phyloP scores from a whole-genome alignment of 2,329 filamentous ascomycete genomes.

The Neopestalotiopsis clavispora region DNA sequence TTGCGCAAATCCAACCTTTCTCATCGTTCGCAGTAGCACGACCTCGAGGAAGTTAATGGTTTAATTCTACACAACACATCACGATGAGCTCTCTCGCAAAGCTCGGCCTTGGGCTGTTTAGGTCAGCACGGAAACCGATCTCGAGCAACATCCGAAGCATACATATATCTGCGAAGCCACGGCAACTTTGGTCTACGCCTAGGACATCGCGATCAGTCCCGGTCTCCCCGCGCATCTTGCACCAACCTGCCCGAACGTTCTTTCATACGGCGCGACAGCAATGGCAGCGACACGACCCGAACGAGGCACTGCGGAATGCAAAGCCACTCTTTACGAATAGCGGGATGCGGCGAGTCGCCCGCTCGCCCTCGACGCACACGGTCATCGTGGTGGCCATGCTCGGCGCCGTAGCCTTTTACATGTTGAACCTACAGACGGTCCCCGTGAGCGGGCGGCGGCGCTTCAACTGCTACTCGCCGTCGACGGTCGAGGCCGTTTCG shows the following conservation, averaged over 20 bases:
- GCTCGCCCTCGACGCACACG: constrained; percentile 43
- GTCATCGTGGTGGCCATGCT: constrained; percentile 46
- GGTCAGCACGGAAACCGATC: no score
- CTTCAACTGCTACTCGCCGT: constrained; percentile 71
- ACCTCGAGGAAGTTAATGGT: not conserved
- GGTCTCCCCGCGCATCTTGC: not conserved
- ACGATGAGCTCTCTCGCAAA: not conserved
- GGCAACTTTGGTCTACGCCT: not conserved
- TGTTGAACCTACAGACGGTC: constrained; percentile 72
- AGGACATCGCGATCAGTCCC: not conserved
- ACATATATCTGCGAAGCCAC: not conserved
- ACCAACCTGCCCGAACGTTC: constrained; percentile 20
- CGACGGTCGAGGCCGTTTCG: constrained; percentile 58
- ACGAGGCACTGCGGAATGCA: constrained; percentile 33
- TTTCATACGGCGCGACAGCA: constrained; percentile 19
- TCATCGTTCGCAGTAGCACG: not conserved
- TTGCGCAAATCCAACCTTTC: not conserved
- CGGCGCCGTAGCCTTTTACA: constrained; percentile 64
- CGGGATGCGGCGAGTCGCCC: constrained; percentile 36
- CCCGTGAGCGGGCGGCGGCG: constrained; percentile 73
- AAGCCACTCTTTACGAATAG: constrained; percentile 44
- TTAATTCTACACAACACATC: not conserved
- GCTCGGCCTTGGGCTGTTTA: not conserved
- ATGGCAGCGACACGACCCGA: constrained; percentile 23
- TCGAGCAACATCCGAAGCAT: not conserved